Evolutionary conservation across 2,329 filamentous ascomycete species (phyloP).

Genomic region (Moelleriella libera): DNA sequence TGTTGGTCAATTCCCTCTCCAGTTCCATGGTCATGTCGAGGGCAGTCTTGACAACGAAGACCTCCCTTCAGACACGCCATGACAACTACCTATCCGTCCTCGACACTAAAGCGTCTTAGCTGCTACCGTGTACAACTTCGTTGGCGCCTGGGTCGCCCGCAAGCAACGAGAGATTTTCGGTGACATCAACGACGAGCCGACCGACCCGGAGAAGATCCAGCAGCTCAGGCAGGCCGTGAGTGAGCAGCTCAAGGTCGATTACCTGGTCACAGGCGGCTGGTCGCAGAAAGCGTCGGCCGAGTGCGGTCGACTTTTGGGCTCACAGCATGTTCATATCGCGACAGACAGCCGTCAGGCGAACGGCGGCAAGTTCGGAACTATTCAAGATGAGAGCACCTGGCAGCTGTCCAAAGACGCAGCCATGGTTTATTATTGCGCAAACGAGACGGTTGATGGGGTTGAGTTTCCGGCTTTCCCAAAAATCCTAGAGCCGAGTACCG

Average conservation of each 20-base stretch:
- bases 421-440: constrained; percentile 82
- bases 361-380: constrained; percentile 72
- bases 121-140: constrained; percentile 70
- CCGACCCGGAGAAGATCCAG: constrained; percentile 34
- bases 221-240: constrained; percentile 50
- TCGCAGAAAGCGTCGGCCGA: constrained; percentile 82
- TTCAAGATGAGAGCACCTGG: constrained; percentile 67
- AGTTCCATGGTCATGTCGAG: no score
- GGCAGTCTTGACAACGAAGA: no score
- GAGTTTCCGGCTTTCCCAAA: constrained; percentile 70
- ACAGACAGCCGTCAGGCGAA: constrained; percentile 52
- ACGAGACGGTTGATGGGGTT: constrained; percentile 88
- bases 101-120: constrained; percentile 31
- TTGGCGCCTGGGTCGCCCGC: constrained; percentile 66
- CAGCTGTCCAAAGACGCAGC: constrained; percentile 54
- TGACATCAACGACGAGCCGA: constrained; percentile 34
- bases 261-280: constrained; percentile 75
- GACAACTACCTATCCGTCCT: no score
- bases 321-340: constrained; percentile 68
- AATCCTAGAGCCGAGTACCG: constrained; percentile 38
- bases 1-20: not conserved
- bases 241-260: constrained; percentile 68
- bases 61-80: no score
- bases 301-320: constrained; percentile 61
- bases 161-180: constrained; percentile 45